Conservation (phyloP, 73 alveolate genomes). For the Tetrahymena thermophila region DNA sequence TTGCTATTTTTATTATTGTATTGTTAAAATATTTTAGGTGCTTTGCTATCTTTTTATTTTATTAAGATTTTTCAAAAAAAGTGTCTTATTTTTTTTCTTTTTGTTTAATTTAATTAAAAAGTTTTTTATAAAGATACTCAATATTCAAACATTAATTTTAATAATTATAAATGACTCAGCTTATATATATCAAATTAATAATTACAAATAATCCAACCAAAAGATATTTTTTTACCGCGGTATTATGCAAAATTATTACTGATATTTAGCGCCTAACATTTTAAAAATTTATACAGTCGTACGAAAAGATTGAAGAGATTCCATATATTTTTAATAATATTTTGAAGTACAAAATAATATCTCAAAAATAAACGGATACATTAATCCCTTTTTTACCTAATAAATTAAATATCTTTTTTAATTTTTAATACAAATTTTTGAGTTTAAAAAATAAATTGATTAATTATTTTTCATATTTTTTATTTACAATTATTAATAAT, state of each 20-base stretch:
- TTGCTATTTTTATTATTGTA: background rate
- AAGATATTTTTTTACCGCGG: background rate
- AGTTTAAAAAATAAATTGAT: too few species aligned
- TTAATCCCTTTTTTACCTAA: background rate
- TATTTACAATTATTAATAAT: too few species aligned
- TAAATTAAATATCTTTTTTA: background rate
- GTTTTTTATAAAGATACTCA: background rate
- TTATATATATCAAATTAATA: background rate
- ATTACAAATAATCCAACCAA: background rate
- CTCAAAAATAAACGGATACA: background rate
- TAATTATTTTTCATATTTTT: too few species aligned
- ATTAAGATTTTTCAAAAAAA: background rate
- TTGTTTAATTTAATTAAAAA: background rate
- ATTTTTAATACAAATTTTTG: too few species aligned
- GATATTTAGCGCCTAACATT: background rate
- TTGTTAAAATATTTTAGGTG: background rate
- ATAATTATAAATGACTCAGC: background rate
- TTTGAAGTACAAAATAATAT: background rate
- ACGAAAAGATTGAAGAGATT: background rate
- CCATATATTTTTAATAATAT: background rate
- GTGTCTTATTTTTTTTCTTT: background rate
- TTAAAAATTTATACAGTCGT: background rate
- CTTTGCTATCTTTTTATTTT: background rate
- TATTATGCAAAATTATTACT: background rate
- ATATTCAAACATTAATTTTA: background rate